Percentiles rank a stretch among this genome's conserved stretches.
These are phyloP conservation scores for Phytopythium aichiense DNA, from an alignment of 352 stramenopile species.

Conservation along the genomic window DNA sequence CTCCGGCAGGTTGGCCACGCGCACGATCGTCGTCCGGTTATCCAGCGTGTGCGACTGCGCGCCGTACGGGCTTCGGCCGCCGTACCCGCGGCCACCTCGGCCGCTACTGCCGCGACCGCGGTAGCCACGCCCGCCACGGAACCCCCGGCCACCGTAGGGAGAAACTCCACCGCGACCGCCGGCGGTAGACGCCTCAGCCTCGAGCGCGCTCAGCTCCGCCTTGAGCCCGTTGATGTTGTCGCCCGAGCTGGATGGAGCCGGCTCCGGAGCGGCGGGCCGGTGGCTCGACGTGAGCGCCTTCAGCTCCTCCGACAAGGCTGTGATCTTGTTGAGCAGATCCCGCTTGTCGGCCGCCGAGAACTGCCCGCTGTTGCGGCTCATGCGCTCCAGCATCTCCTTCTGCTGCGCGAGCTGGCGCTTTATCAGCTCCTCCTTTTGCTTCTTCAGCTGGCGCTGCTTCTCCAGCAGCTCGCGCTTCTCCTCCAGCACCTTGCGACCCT, in stretches of 20 bases:
- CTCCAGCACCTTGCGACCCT: constrained; percentile 77
- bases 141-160: constrained; percentile 17
- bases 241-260: constrained; percentile 4
- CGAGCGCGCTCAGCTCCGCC: constrained; percentile 59
- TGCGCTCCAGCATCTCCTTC: constrained; percentile 77
- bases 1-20: constrained; percentile 69
- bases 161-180: constrained; percentile 16
- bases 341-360: constrained; percentile 72
- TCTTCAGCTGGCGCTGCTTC: constrained; percentile 78
- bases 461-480: constrained; percentile 85
- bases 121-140: constrained; percentile 44
- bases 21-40: constrained; percentile 83
- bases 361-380: constrained; percentile 69
- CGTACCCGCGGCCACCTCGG: constrained; percentile 19
- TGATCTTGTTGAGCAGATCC: constrained; percentile 84
- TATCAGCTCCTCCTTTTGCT: constrained; percentile 80
- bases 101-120: constrained; percentile 42
- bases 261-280: constrained; percentile 8
- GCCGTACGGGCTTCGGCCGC: constrained; percentile 29
- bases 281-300: constrained; percentile 38
- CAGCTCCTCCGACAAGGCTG: constrained; percentile 58
- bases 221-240: constrained; percentile 52
- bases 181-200: constrained; percentile 43
- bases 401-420: constrained; percentile 79
- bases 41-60: constrained; percentile 65